Base-by-base conservation (phyloP, 1,284 basidiomycete genomes). In the Malassezia nana region DNA sequence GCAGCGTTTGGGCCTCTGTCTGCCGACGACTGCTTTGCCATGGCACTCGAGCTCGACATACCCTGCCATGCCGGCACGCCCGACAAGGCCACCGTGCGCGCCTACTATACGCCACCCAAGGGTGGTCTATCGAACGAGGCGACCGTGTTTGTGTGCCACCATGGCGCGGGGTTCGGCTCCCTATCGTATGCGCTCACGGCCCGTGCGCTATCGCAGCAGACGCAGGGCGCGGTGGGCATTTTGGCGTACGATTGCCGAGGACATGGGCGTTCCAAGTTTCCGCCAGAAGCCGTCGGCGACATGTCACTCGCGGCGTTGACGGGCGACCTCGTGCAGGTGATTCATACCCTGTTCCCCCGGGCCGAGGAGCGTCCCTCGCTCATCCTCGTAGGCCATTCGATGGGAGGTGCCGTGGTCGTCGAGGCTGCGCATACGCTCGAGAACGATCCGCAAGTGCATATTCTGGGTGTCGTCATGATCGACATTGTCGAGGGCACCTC, bases 401-500 rank as follows among this genome's bases (percentile, higher is more conserved):
- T 77, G 76, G 76, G 75, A 15, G 66, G 75, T 7, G 48, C 61
- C 0, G 58, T 67, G 0, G 66, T 64, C 12, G 62, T 64, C 2
- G 57, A 66, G 10, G 61, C 66, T 1, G 60, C 61, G 4, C 61
- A 66, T 28, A 56, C 57, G 7, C 55, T 73, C 0, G 50, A 57
- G 4, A 40, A 46, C 10, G 46, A 52, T 13, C 41, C 51, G 16
- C 52, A 59, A 20, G 51, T 47, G 7, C 53, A 50, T 1, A 78
- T 95, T 0, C 79, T 82, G 0, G 92, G 94, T 0, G 84, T 95
- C 1, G 82, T 82, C 0, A 89, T 95, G 1, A 78, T 99, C 1
- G 94, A 98, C 65, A 89, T 96, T 6, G 94, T 99, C 0, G 92
- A 99, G 79, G 92, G 91, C 6, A 89, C 89, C n/a, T 91, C 94